Evolutionary conservation across 805 yeast species (phyloP), one percentile per base, ranked within the genome.

Genomic region (Wickerhamiella siamensis): DNA sequence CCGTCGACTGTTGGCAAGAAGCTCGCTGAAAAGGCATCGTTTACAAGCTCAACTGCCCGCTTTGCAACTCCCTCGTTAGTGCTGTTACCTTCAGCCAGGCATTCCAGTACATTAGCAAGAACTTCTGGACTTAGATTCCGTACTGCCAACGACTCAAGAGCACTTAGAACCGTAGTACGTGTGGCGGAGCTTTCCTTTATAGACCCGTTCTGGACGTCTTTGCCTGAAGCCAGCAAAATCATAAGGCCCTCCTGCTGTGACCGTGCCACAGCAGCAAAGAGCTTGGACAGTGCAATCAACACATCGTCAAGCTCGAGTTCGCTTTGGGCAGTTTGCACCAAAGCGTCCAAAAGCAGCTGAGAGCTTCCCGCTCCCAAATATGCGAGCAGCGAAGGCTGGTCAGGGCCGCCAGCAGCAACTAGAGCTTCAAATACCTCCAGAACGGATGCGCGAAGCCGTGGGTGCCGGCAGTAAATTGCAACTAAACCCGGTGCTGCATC

Each of bases 351-450:
- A 22, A 88, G 65, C 3, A 73, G 59, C 21, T 68, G 69, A 0
- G 94, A 71, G 48, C 73, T 69, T 16, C 68, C 65, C n/a, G 70
- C 65, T 3, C 94, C 91, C 41, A 88, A 61, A 55, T 83, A 83
- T 0, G 96, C 81, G 32, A 88, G 64, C 38, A 88, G 61, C 1
- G 95, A 84, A 3, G 94, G 94, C 27, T 77, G 72, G 21, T 72
- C 75, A 4, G 63, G 61, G 5, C 52, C 48, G 31, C 31, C 32
- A 15, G 56, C 54, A 10, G 47, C 38, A 17, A 53, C 51, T 22
- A 59, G 36, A 34, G 55, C 63, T 4, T 78, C 71, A 15, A 83
- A 58, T 31, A 84, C 55, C 33, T 69, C 69, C 27, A 83, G 59
- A 1, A 83, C 64, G 9, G 63, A 62, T 26, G 60, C 58, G 45